Conservation (phyloP, 2,329 filamentous ascomycete species). For the Calonectria pseudoturangicola region DNA sequence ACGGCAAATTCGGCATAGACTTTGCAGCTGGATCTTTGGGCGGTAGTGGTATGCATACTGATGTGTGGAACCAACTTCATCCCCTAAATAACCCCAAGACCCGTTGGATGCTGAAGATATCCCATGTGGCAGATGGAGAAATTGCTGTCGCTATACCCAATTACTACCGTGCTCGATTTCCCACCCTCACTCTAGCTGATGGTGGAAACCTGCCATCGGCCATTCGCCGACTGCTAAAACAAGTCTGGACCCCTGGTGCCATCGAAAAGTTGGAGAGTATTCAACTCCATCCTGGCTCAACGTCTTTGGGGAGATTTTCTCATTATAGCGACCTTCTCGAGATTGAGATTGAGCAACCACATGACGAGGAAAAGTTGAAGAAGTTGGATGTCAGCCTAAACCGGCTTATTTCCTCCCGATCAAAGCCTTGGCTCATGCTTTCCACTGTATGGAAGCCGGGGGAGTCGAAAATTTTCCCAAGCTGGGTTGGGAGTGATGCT, state of each 20-base stretch:
- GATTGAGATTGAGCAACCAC: background rate
- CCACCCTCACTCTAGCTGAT: background rate
- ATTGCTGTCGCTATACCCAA: constrained; percentile 47
- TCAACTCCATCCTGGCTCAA: background rate
- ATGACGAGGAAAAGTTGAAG: background rate
- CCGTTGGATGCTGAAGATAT: constrained; percentile 43
- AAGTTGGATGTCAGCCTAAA: background rate
- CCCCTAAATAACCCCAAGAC: constrained; percentile 41
- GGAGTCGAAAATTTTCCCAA: background rate
- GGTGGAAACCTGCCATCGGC: background rate
- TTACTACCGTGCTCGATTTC: constrained; percentile 40
- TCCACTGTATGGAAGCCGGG: background rate
- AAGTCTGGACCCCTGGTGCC: background rate
- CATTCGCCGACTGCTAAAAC: background rate
- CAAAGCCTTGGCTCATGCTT: constrained; percentile 6
- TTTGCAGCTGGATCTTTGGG: constrained; percentile 41
- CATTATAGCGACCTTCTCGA: background rate
- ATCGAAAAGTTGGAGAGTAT: background rate
- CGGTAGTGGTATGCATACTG: constrained; percentile 39
- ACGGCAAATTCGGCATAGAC: background rate
- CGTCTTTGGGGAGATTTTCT: background rate
- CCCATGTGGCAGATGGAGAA: background rate
- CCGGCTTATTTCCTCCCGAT: background rate
- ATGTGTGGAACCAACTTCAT: constrained; percentile 46
- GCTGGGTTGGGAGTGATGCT: background rate